phyloP scores from a whole-genome alignment of 2,329 filamentous ascomycete species.

The Xylaria sp. region DNA sequence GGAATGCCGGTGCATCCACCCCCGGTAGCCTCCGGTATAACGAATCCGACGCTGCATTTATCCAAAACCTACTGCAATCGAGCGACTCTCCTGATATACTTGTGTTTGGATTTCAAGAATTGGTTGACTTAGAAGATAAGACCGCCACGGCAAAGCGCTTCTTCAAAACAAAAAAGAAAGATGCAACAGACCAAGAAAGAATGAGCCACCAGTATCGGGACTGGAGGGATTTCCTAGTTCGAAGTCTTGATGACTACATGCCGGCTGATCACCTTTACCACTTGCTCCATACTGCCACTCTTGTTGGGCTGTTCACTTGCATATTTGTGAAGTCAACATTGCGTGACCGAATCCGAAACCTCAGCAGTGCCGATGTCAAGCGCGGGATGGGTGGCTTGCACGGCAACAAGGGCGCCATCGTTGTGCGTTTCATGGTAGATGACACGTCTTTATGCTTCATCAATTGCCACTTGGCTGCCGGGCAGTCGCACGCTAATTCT shows the following conservation, averaged over 20 bases:
- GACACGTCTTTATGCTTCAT: constrained; percentile 95
- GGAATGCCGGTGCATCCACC: constrained; percentile 98
- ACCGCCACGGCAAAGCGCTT: constrained; percentile 96
- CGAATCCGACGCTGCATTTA: constrained; percentile 74
- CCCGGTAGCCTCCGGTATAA: constrained; percentile 78
- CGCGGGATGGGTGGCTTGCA: constrained; percentile 94
- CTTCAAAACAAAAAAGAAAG: constrained; percentile 87
- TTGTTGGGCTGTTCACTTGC: constrained; percentile 95
- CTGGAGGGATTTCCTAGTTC: constrained; percentile 89
- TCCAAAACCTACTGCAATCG: constrained; percentile 78
- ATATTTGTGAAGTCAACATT: constrained; percentile 88
- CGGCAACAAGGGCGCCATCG: constrained; percentile 93
- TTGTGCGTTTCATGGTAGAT: constrained; percentile 90
- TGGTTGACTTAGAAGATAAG: constrained; percentile 98
- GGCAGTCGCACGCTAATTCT: constrained; percentile 86
- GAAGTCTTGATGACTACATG: constrained; percentile 83
- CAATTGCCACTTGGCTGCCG: constrained; percentile 96
- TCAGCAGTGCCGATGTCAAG: constrained; percentile 85
- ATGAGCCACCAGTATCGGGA: constrained; percentile 98
- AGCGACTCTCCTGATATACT: constrained; percentile 85
- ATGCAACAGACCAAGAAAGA: constrained; percentile 75
- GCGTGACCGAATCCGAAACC: constrained; percentile 74
- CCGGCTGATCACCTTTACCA: constrained; percentile 78
- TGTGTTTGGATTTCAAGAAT: constrained; percentile 95
- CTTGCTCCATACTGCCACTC: constrained; percentile 83